Conservation (phyloP, 345 rosid genomes). For the Ceriops tagal region DNA sequence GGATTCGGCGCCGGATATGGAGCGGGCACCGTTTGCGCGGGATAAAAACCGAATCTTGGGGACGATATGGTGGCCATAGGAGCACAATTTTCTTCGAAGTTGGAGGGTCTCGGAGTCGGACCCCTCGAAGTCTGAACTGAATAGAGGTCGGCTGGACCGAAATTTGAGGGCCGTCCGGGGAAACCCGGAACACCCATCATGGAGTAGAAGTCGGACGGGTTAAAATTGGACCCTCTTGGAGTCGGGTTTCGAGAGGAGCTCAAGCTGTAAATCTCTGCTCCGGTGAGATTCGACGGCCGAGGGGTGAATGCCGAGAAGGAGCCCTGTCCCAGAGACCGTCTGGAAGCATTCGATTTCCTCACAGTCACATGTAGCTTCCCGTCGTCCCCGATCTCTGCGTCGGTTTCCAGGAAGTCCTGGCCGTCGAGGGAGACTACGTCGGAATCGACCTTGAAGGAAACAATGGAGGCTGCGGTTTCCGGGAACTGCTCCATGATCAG, state of each 20-base stretch:
- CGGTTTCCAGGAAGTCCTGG: conserved; percentile 38
- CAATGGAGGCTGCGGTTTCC: conserved; percentile 45
- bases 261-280: conserved; percentile 48
- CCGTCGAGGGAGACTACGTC: conserved; percentile 45
- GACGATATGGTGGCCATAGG: conserved; percentile 41
- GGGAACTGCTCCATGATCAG: conserved; percentile 41
- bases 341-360: conserved; percentile 40
- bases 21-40: conserved; percentile 51
- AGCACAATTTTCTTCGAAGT: conserved; percentile 48
- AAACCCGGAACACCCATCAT: conserved; percentile 66
- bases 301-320: conserved; percentile 38
- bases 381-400: conserved; percentile 40
- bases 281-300: conserved; percentile 44
- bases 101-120: conserved; percentile 39
- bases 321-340: conserved; percentile 33
- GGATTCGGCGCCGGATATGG: conserved; percentile 87
- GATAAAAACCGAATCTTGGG: conserved; percentile 71
- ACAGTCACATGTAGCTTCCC: conserved; percentile 46
- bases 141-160: conserved; percentile 75
- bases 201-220: conserved; percentile 31
- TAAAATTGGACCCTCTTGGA: conserved; percentile 46
- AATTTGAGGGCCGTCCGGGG: conserved; percentile 67
- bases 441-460: conserved; percentile 46
- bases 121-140: conserved; percentile 80
- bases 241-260: conserved; percentile 46